Base-by-base conservation (phyloP, 805 yeast genomes). In the Wickerhamiella sorbophila region DNA sequence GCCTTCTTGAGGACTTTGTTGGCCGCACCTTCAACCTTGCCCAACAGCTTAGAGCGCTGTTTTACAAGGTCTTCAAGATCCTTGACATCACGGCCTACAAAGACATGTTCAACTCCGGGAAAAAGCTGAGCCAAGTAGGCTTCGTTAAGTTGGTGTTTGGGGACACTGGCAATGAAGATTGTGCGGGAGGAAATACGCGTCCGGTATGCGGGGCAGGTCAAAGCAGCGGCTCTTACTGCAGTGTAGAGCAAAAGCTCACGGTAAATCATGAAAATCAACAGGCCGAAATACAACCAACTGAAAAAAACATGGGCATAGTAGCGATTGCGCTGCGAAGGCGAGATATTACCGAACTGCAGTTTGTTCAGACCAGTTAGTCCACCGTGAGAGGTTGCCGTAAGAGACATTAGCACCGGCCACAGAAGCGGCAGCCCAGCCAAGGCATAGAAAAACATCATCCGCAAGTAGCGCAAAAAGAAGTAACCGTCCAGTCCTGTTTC, bases 401-500 rank as follows among this genome's bases (percentile, higher is more conserved):
- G 68, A 0, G 97, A 91, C n/a, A 91, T 67, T 42, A 88, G 63
- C 39, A 88, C 70, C 5, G 80, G 77, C 68, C 72, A 75, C 5
- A 75, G 63, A 22, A 75, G 51, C 3, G 71, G 24, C 42, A 74
- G 59, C 4, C 83, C 81, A 35, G 75, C 62, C 1, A 75, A 66
- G 44, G 77, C 73, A 33, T 75, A 56, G 4, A 64, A 46, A 10
- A 72, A 64, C 48, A 84, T 64, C 31, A 80, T 53, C 39, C 72
- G 68, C 22, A 91, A 59, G 56, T 81, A 91, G 49, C 98, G 69
- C 47, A 86, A 62, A 59, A 87, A 88, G 56, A 91, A 78, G 64
- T 83, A 88, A 4, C 95, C 96, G 57, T 88, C 97, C n/a, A 88
- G 58, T 15, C 96, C 97, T 17, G 91, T 79, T 53, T 88, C 93